Evolutionary conservation across 129 eudicot species (phyloP).

Genomic region (Calendula officinalis): DNA sequence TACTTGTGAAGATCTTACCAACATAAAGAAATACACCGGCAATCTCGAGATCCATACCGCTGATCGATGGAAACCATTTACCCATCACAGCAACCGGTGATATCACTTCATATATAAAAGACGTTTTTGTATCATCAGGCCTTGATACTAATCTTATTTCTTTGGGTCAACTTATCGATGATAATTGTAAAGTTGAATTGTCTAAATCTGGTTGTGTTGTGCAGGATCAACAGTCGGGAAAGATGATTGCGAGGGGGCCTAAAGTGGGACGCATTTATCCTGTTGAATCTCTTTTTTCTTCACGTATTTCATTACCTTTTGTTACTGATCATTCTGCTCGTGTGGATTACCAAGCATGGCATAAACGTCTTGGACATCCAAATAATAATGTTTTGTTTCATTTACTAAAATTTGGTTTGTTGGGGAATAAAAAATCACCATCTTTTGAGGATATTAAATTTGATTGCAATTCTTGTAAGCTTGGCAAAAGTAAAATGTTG

Average conservation of each 20-base stretch:
- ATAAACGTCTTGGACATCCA: conserved; percentile 23
- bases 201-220: conserved; percentile 27
- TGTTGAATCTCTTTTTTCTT: background rate
- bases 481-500: conserved; percentile 15
- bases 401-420: conserved; percentile 1
- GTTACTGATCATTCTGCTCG: background rate
- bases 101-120: background rate
- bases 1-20: background rate
- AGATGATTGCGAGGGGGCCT: conserved; percentile 20
- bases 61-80: conserved; percentile 13
- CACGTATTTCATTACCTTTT: background rate
- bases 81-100: background rate
- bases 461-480: conserved; percentile 15
- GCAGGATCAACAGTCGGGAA: conserved; percentile 24
- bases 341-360: background rate
- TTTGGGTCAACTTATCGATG: conserved; percentile 9
- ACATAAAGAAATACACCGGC: conserved; percentile 3
- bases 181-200: conserved; percentile 16
- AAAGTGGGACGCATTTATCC: conserved; percentile 17
- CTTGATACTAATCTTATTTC: conserved; percentile 7
- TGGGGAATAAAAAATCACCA: background rate
- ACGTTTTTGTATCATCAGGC: conserved; percentile 12
- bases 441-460: background rate
- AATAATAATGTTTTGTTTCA: background rate
- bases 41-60: conserved; percentile 16